Evolutionary conservation across 352 stramenopile species (phyloP).

Genomic region (Phytophthora cryptogea): DNA sequence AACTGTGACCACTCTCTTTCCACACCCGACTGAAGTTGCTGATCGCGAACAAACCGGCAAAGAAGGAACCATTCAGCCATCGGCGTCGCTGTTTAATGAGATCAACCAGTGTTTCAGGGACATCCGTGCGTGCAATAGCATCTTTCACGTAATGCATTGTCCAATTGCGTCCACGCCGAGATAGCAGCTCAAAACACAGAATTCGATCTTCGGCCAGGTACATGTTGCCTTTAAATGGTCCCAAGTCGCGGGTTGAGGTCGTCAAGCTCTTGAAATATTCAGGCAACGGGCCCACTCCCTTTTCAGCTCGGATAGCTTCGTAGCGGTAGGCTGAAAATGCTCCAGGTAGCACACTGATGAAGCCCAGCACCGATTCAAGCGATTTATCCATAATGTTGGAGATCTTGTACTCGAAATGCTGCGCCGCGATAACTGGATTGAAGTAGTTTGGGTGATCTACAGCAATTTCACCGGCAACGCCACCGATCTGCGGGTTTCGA

Average conservation of each 20-base stretch:
- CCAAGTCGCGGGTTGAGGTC: constrained; percentile 45
- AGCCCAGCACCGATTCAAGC: constrained; percentile 55
- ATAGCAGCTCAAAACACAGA: constrained; percentile 65
- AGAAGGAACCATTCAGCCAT: constrained; percentile 72
- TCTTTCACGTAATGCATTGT: constrained; percentile 64
- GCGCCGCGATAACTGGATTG: constrained; percentile 46
- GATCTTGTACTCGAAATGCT: constrained; percentile 67
- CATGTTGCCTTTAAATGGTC: constrained; percentile 73
- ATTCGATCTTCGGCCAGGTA: constrained; percentile 73
- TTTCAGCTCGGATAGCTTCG: constrained; percentile 54
- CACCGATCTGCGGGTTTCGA: constrained; percentile 52
- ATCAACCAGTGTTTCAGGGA: constrained; percentile 53
- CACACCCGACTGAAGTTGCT: constrained; percentile 61
- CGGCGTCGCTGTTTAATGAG: constrained; percentile 66
- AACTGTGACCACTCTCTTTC: constrained; percentile 43
- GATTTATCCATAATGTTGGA: constrained; percentile 64
- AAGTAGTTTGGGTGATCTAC: constrained; percentile 52
- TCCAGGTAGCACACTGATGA: constrained; percentile 49
- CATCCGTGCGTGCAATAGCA: constrained; percentile 51
- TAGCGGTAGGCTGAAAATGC: constrained; percentile 62
- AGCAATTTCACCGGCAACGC: constrained; percentile 50
- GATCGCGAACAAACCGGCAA: constrained; percentile 60
- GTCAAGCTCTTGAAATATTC: constrained; percentile 60
- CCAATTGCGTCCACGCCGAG: constrained; percentile 40
- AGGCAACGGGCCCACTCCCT: constrained; percentile 43